Evolutionary conservation across 768 basidiomycete species (phyloP).

Genomic region (Asterophora lycoperdoides): DNA sequence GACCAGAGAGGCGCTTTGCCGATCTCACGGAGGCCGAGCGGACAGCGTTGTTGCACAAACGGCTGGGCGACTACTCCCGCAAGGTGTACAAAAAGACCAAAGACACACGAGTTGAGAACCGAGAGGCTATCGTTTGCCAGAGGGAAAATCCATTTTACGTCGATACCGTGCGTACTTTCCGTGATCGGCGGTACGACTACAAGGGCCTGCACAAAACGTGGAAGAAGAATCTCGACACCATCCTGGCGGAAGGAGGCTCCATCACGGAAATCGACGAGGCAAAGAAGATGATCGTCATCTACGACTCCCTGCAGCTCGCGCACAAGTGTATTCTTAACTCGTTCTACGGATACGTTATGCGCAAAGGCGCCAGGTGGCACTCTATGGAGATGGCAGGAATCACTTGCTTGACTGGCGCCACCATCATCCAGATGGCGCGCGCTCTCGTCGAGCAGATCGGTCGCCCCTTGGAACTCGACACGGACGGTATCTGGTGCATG

Average conservation of each 20-base stretch:
- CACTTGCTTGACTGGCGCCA: constrained; percentile 95
- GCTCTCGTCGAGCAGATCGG: constrained; percentile 97
- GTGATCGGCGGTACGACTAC: constrained; percentile 98
- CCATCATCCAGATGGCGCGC: constrained; percentile 98
- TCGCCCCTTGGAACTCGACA: constrained; percentile 94
- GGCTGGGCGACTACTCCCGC: constrained; percentile 95
- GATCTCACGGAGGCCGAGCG: constrained; percentile 86
- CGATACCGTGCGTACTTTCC: constrained; percentile 94
- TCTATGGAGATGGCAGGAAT: constrained; percentile 99
- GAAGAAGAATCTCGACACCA: constrained; percentile 94
- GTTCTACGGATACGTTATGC: constrained; percentile 99
- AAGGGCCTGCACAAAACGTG: constrained; percentile 98
- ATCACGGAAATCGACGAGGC: constrained; percentile 92
- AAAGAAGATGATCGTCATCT: constrained; percentile 97
- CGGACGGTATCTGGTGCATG: constrained; percentile 99
- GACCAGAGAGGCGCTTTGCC: constrained; percentile 71
- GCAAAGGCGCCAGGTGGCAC: constrained; percentile 98
- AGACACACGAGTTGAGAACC: constrained; percentile 91
- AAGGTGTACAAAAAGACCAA: constrained; percentile 99
- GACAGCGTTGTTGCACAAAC: constrained; percentile 89
- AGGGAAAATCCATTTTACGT: constrained; percentile 98
- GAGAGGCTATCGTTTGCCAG: constrained; percentile 95
- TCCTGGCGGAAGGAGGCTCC: constrained; percentile 60
- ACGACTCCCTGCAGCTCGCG: constrained; percentile 96
- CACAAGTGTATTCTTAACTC: constrained; percentile 99